Base-by-base conservation (phyloP, 176 grass and related monocot genomes). In the Carex scoparia region DNA sequence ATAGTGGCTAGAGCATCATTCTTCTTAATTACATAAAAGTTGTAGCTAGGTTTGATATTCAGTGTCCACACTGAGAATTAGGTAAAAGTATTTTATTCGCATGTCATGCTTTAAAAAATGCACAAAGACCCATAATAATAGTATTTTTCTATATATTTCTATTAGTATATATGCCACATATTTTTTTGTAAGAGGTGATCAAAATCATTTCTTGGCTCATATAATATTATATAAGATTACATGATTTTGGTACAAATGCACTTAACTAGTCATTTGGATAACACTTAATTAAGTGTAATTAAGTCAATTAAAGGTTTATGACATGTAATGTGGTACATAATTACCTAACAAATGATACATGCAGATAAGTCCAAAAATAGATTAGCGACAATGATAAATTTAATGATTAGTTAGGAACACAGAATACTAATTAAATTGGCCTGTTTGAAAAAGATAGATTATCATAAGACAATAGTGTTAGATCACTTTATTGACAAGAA, bases 391-490 rank as follows among this genome's bases (percentile, higher is more conserved):
- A 81, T 64, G 46, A 61, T 81, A 81, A 60, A 61, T 48, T 31
- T 79, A 81, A 81, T 81, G 79, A 63, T 81, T 81, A 81, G 56
- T 81, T 81, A 81, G 15, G 2, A 44, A 77, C 18, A 63, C 5
- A 30, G 44, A 46, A 8, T 46, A 46, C 44, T 46, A 40, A 40
- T 40, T 40, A 23, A 11, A 51, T 6, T 7, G 55, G 53, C n/a
- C 5, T 12, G 38, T 19, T 55, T 55, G 16, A n/a, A 3, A 72
- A 72, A 72, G 14, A 72, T 16, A 72, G 68, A 63, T 51, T 18
- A 63, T 62, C 10, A 63, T 63, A 28, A 72, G 38, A 35, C 68
- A 72, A 44, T 38, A 1, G 12, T 8, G 27, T 57, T 56, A 8
- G 6, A 51, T 58, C 76, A 57, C 76, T 61, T 81, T 62, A 61